Base-by-base conservation (phyloP, 2,329 filamentous ascomycete genomes). In the Neoarthrinium moseri region DNA sequence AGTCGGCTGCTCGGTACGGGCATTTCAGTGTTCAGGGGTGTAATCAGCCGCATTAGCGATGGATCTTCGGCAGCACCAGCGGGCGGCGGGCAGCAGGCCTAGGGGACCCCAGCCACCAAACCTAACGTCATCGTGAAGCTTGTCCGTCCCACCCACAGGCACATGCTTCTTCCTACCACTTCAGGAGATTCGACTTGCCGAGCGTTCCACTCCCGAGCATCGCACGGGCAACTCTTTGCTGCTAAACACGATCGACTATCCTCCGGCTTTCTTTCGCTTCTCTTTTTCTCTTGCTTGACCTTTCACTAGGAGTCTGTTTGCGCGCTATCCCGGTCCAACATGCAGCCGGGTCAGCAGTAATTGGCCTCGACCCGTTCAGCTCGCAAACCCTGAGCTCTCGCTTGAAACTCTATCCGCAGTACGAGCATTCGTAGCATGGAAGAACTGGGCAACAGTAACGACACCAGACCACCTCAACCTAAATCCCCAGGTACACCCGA, bases 51-150 rank as follows among this genome's bases (percentile, higher is more conserved):
- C n/a, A n/a, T n/a, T n/a, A n/a, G n/a, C n/a, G n/a, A n/a, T n/a
- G n/a, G n/a, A n/a, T n/a, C 26, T 7, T 8, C 26, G 26, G 26
- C 8, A 29, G 26, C 26, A 8, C 26, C 26, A 29, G 26, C 8
- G 26, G 26, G 8, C n/a, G 26, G 8, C 26, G 8, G n/a, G 26
- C 26, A 8, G 26, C 26, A 29, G n/a, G 26, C 26, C 8, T 29
- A n/a, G 26, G 26, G 8, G 26, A n/a, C 8, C 26, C 26, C n/a
- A 29, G 26, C 26, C 26, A 29, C 26, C n/a, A 29, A 29, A 29
- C 26, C 8, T n/a, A 42, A 42, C 39, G 39, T 42, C 39, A 42
- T 42, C 39, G 39, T 42, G 39, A 42, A 33, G 39, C 8, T n/a
- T n/a, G 26, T 29, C 26, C n/a, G 26, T 29, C 26, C 26, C 26